Percentiles rank a stretch among this genome's conserved stretches.
phyloP scores from a whole-genome alignment of 2,329 filamentous ascomycete genomes.

The Cyanodermella asteris region DNA sequence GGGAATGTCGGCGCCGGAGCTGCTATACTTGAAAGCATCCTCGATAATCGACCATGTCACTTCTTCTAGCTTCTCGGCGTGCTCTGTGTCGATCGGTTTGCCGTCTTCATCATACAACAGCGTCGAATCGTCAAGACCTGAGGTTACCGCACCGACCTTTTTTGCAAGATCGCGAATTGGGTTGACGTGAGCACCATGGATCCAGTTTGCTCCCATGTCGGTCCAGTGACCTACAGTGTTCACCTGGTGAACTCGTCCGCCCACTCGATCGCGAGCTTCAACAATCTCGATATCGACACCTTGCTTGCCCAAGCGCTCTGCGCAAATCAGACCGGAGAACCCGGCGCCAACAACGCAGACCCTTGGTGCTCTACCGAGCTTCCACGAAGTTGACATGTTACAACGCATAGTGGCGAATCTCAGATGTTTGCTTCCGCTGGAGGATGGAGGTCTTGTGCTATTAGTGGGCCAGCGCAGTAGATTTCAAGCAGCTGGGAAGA shows the following conservation, averaged over 20 bases:
- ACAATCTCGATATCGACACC: slow-evolving; percentile 37
- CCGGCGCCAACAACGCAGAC: slow-evolving; percentile 38
- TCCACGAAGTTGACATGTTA: no score
- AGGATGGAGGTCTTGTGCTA: no score
- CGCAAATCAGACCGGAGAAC: slow-evolving; percentile 35
- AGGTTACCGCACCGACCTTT: slow-evolving; percentile 23
- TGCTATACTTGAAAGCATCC: slow-evolving; percentile 36
- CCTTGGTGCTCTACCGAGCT: slow-evolving; percentile 19
- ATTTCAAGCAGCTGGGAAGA: no score
- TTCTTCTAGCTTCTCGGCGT: slow-evolving; percentile 10
- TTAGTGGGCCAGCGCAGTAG: no score
- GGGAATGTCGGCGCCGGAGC: slow-evolving; percentile 28
- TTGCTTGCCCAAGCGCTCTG: slow-evolving; percentile 32
- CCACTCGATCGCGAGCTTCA: slow-evolving; percentile 34
- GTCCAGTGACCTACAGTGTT: slow-evolving; percentile 1
- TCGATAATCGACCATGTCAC: slow-evolving; percentile 36
- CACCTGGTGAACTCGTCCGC: slow-evolving; percentile 25
- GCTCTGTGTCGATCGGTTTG: background rate
- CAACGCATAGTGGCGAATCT: no score
- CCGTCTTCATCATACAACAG: slow-evolving; percentile 3
- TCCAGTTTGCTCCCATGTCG: slow-evolving; percentile 39
- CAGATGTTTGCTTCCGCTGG: no score
- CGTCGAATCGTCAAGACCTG: slow-evolving; percentile 3
- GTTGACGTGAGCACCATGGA: slow-evolving; percentile 36
- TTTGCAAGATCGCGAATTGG: slow-evolving; percentile 36